Conservation (phyloP, 108 stramenopile genomes). For the Chaetoceros muelleri region DNA sequence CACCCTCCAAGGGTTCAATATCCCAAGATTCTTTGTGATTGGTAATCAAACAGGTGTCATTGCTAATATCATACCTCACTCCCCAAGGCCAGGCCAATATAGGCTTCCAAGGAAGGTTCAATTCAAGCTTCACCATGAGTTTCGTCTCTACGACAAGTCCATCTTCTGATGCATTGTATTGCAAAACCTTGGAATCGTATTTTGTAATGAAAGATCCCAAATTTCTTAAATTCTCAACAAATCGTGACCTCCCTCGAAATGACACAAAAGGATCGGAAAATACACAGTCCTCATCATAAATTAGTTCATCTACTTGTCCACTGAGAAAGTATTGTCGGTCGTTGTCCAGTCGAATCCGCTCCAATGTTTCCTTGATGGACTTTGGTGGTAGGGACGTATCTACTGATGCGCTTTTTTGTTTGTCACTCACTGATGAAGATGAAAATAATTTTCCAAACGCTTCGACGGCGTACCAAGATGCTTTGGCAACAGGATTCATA, state of each 20-base stretch:
- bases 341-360: constrained; percentile 69
- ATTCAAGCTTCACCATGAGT: constrained; percentile 80
- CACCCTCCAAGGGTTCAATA: constrained; percentile 71
- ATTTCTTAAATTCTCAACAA: constrained; percentile 80
- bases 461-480: constrained; percentile 79
- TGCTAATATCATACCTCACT: constrained; percentile 64
- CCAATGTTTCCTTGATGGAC: constrained; percentile 57
- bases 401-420: constrained; percentile 1
- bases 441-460: constrained; percentile 70
- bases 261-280: constrained; percentile 89
- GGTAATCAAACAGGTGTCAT: constrained; percentile 49
- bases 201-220: constrained; percentile 81
- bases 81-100: constrained; percentile 85
- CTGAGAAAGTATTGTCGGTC: constrained; percentile 80
- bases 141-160: constrained; percentile 11
- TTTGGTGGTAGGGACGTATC: constrained; percentile 40
- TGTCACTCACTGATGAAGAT: neutral
- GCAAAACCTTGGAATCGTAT: constrained; percentile 51
- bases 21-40: constrained; percentile 73
- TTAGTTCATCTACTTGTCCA: constrained; percentile 65
- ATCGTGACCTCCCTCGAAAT: constrained; percentile 74
- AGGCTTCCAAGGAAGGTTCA: constrained; percentile 88
- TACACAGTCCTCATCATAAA: constrained; percentile 72
- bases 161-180: constrained; percentile 30
- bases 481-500: constrained; percentile 56